Evolutionary conservation across 2,329 filamentous ascomycete species (phyloP).

Genomic region (Ceratocystis diversiconidia): DNA sequence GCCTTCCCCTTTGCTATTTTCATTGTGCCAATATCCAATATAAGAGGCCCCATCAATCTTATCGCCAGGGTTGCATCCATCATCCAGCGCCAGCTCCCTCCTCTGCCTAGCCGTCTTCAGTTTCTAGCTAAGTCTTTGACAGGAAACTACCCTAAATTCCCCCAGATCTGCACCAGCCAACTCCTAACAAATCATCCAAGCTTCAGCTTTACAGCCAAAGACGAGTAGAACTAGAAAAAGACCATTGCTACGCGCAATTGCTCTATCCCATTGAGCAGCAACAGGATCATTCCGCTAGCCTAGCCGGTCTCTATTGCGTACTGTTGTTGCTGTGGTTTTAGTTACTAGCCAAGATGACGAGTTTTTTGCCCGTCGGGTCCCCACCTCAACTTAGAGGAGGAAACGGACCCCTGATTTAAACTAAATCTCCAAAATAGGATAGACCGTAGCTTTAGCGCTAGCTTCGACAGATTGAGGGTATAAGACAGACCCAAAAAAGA

Average conservation of each 20-base stretch:
- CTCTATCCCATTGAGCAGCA: slow-evolving; percentile 3
- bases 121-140: background rate
- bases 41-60: background rate
- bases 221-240: background rate
- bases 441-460: background rate
- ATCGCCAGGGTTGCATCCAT: slow-evolving; percentile 2
- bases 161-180: background rate
- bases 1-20: background rate
- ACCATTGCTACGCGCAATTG: background rate
- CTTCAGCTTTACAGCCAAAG: background rate
- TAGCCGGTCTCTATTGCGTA: background rate
- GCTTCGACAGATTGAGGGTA: background rate
- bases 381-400: background rate
- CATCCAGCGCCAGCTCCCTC: background rate
- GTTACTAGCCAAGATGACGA: background rate
- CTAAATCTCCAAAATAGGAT: background rate
- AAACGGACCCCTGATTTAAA: background rate
- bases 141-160: background rate
- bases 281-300: background rate
- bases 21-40: slow-evolving; percentile 5
- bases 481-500: background rate
- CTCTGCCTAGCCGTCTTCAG: background rate
- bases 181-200: background rate
- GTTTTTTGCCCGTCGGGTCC: background rate
- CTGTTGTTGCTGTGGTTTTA: background rate